Evolutionary conservation across 163 green algal species (phyloP), one percentile per base, ranked within the genome.

Genomic region (Trebouxia gelatinosa): DNA sequence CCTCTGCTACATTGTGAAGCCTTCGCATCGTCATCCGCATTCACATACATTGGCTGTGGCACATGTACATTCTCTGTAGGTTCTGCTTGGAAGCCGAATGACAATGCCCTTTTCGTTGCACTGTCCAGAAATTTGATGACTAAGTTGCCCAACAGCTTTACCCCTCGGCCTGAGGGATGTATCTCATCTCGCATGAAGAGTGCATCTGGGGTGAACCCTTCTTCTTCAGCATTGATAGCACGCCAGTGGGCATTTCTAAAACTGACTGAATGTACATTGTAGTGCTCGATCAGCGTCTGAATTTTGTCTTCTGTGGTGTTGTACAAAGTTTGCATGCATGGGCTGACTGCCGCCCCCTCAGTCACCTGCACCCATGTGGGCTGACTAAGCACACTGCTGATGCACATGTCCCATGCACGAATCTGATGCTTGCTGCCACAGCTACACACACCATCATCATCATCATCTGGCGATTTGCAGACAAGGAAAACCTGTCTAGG

Each of bases 251-350:
- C 46, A 38, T 76, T 76, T 5, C 68, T 58, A 13, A 76, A 76
- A 29, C 68, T 76, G 68, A 76, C 16, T 34, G 68, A 76, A 39
- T 76, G 68, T 1, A 76, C 40, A 40, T 61, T 61, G 46, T 76
- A 76, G 40, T 76, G 46, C 9, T 76, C n/a, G 6, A 76, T 43
- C 13, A 76, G 68, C n/a, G 31, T 19, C 43, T 76, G 68, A 59
- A 76, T 76, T 39, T 59, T 19, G 29, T 76, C 68, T 17, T 76
- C 68, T 64, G 68, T 76, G 11, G 68, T 76, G 68, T 76, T 76
- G 40, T 43, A 76, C 6, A 76, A 43, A 28, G 13, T n/a, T 9
- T 76, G 68, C 6, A 72, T 51, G 64, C 64, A 72, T 2, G 35
- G 64, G 26, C n/a, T n/a, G n/a, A n/a, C n/a, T n/a, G n/a, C n/a